Evolutionary conservation across 257 asterid genomes (phyloP).

Genomic region (Ballota nigra): DNA sequence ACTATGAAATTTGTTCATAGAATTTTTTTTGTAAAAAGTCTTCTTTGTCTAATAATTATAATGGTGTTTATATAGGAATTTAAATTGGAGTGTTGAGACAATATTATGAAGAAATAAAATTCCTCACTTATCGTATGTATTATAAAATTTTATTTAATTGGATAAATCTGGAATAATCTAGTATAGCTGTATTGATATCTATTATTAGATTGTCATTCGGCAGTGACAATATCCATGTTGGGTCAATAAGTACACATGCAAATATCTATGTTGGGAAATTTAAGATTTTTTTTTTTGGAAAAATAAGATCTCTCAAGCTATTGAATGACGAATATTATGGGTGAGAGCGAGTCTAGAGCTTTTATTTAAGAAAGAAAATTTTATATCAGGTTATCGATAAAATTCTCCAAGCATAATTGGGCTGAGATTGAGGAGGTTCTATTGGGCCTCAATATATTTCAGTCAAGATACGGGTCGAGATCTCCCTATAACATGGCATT

Average conservation of each 20-base stretch:
- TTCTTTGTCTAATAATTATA: too few relatives aligned
- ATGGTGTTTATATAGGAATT: too few relatives aligned
- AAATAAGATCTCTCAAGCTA: neutral
- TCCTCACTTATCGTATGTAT: too few relatives aligned
- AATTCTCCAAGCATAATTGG: neutral
- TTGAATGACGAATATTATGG: neutral
- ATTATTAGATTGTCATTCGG: neutral
- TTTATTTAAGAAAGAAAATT: too few relatives aligned
- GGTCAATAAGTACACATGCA: too few relatives aligned
- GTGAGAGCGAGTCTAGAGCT: neutral
- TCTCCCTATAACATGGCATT: too few relatives aligned
- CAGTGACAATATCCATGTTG: too few relatives aligned
- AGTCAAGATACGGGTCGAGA: too few relatives aligned
- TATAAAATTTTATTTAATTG: neutral
- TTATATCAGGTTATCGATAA: neutral
- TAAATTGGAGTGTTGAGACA: neutral
- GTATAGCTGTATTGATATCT: neutral
- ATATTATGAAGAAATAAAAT: too few relatives aligned
- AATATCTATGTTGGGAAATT: neutral
- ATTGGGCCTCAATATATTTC: neutral
- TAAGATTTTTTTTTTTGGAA: too few relatives aligned
- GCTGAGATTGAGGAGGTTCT: neutral
- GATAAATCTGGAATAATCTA: neutral
- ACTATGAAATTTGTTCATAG: too few relatives aligned
- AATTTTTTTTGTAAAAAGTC: too few relatives aligned